Evolutionary conservation across 768 basidiomycete genomes (phyloP), one percentile per base, ranked within the genome.

Genomic region (Kwoniella sp.): DNA sequence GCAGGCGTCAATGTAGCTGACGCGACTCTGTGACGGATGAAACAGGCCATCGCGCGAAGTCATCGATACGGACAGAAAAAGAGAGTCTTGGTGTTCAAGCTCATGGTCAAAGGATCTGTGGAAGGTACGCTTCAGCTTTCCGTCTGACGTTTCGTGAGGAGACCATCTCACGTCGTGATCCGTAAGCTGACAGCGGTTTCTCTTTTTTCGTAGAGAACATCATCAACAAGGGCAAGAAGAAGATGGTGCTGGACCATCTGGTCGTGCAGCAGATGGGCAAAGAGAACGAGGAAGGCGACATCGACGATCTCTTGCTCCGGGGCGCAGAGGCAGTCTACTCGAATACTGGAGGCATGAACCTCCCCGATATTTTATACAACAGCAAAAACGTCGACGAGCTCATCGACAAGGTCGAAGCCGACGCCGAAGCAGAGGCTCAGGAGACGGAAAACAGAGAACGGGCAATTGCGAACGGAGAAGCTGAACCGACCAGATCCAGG

Each of bases 261-360:
- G 94, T 97, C 69, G 94, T 97, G 8, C 91, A 96, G 81, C 92
- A 92, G 78, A 93, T 95, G 89, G 91, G 93, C 68, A 90, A 92
- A 60, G 86, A 86, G 54, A 90, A 90, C 51, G 87, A 87, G 37
- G 86, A 87, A 51, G 90, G 90, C 69, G 88, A 95, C 71, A 84
- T 97, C n/a, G 87, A 89, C 75, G 91, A 90, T 1, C 92, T 96
- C 66, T 85, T 97, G 17, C 89, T 90, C 12, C 92, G 89, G 71
- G 94, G 94, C 26, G 93, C 93, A 12, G 87, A 89, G 79, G 87
- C 89, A 0, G 83, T 98, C 11, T 94, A 96, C 74, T 85, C 85
- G 15, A 82, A 86, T 62, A 63, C 68, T 7, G 63, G 72, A 45
- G 84, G 81, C 26, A 80, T 84, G 7, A 66, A 71, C 25, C 76